phyloP scores from a whole-genome alignment of 1,284 basidiomycete genomes.

The Heterobasidion occidentale region DNA sequence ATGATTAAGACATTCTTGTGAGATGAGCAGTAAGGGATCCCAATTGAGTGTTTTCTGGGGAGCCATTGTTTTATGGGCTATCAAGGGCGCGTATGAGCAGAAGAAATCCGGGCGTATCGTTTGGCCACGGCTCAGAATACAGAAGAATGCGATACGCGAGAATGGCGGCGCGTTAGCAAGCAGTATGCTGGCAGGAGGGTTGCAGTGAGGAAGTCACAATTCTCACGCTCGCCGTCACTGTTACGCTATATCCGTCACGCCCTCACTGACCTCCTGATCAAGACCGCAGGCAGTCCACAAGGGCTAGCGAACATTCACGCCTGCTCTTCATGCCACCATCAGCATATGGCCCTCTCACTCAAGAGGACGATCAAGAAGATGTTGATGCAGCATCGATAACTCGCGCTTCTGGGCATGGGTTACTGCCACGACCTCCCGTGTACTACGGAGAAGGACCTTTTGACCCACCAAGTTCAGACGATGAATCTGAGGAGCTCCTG shows the following conservation, averaged over 20 bases:
- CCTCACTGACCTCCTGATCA: too few species aligned
- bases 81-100: too few species aligned
- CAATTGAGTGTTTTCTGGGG: background rate
- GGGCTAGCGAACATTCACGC: background rate
- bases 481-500: slow-evolving; percentile 46
- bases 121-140: too few species aligned
- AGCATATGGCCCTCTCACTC: slow-evolving; percentile 9
- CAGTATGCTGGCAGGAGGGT: too few species aligned
- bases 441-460: slow-evolving; percentile 70
- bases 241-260: too few species aligned
- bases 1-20: slow-evolving; percentile 40
- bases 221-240: too few species aligned
- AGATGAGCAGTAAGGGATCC: slow-evolving; percentile 67
- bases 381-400: background rate
- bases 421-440: slow-evolving; percentile 6
- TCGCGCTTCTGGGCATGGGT: background rate
- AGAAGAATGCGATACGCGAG: too few species aligned
- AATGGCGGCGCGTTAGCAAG: too few species aligned
- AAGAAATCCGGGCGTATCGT: too few species aligned
- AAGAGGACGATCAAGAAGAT: slow-evolving; percentile 8
- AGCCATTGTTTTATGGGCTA: background rate
- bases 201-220: too few species aligned
- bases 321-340: slow-evolving; percentile 6
- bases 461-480: slow-evolving; percentile 64
- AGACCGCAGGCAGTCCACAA: background rate